Evolutionary conservation across 768 basidiomycete genomes (phyloP), one percentile per base, ranked within the genome.

Genomic region (Agaricus sinodeliciosus): DNA sequence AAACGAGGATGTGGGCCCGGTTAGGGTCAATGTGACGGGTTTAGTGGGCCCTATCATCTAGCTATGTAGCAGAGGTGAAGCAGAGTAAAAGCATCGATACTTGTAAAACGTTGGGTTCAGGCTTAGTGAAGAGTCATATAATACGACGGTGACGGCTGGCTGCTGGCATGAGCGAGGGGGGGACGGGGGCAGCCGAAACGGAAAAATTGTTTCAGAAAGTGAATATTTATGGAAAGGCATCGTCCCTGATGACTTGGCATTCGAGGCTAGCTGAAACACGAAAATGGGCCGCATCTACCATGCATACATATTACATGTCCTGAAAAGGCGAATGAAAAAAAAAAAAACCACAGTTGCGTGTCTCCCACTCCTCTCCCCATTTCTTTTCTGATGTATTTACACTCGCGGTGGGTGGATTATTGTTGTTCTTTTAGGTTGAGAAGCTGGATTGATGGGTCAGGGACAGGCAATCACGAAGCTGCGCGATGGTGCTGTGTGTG

Each of bases 191-290:
- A 15, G 34, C 9, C 9, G 13, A 9, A 15, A 35, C 13, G 34
- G 13, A 35, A 35, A 35, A 37, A 22, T 39, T 39, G 48, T 48
- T 48, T 48, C 48, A 48, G n/a, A 34, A 25, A 22, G 22, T 22
- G 13, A n/a, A 37, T 48, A 48, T 40, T 40, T 48, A 48, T 48
- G 48, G 48, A 48, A 48, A 39, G 26, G 18, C 19, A 11, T 41
- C 8, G 34, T 15, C 26, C 43, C 43, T 25, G 11, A 25, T 4
- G 6, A 25, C 43, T 43, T 43, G 22, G 40, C 40, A 15, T 8
- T 19, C 13, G 18, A 16, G 40, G 40, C 40, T 3, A 16, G 49
- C 43, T 51, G 49, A 51, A 51, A 51, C 49, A 43, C 49, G 9
- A 35, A 11, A 15, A 22, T 2, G 3, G 22, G 22, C 22, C 22